A percentile compares a stretch with the other conserved stretches of the same genome.
phyloP scores from a whole-genome alignment of 1,139 yeast genomes.

The Candida smagusa region DNA sequence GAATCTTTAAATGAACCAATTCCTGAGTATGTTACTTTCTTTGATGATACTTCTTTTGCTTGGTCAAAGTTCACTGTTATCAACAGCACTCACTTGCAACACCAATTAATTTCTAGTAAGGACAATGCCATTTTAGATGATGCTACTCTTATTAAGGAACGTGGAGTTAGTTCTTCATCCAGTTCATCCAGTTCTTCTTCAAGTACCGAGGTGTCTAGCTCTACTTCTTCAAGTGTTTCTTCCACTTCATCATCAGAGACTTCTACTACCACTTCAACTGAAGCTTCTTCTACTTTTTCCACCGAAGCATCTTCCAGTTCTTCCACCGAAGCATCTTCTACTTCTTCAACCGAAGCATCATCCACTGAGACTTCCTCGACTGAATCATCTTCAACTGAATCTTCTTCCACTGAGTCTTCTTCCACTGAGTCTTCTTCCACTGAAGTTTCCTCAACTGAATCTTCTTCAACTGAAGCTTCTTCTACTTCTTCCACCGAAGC shows the following conservation, averaged over 20 bases:
- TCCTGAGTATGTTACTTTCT: conserved; percentile 4
- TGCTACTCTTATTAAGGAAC: conserved; percentile 6
- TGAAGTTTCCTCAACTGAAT: no score
- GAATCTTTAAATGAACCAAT: conserved; percentile 1
- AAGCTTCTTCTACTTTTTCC: conserved; percentile 3
- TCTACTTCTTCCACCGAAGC: no score
- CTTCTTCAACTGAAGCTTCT: no score
- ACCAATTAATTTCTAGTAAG: conserved; percentile 5
- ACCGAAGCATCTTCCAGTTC: conserved; percentile 2
- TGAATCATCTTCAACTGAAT: no score
- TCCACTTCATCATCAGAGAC: background rate
- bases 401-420: no score
- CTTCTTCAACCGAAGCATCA: conserved; percentile 2
- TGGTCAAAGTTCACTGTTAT: conserved; percentile 6
- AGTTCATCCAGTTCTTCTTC: background rate
- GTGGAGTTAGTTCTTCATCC: background rate
- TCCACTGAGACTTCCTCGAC: no score
- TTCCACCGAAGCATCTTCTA: background rate
- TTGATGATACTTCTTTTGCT: conserved; percentile 5
- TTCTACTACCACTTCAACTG: conserved; percentile 1
- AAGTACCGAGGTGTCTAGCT: conserved; percentile 1
- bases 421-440: no score
- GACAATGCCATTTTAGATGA: conserved; percentile 5
- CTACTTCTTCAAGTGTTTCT: conserved; percentile 4
- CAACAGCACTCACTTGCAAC: conserved; percentile 6